Evolutionary conservation across 805 yeast genomes (phyloP).

Genomic region (Debaryomyces prosopidis): DNA sequence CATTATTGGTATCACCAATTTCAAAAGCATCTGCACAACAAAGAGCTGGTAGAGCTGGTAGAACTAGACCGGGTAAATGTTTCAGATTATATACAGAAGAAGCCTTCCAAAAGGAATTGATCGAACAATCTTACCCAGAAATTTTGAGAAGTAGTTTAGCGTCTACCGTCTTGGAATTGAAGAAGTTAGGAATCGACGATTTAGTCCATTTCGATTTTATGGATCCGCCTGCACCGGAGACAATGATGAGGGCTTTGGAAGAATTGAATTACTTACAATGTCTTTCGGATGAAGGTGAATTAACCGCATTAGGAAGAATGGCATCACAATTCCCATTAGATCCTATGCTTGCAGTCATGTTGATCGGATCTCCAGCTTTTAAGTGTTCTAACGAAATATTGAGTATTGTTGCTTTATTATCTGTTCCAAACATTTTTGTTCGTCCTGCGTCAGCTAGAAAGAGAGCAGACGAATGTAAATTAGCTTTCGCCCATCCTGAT

Average conservation of each 20-base stretch:
- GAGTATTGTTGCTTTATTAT: slow-evolving; percentile 83
- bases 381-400: slow-evolving; percentile 86
- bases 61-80: slow-evolving; percentile 98
- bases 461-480: slow-evolving; percentile 89
- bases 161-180: slow-evolving; percentile 87
- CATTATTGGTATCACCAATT: slow-evolving; percentile 90
- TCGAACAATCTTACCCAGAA: slow-evolving; percentile 96
- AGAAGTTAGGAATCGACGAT: slow-evolving; percentile 93
- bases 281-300: slow-evolving; percentile 86
- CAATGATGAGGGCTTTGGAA: slow-evolving; percentile 98
- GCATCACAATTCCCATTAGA: slow-evolving; percentile 95
- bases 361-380: slow-evolving; percentile 84
- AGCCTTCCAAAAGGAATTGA: slow-evolving; percentile 89
- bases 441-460: slow-evolving; percentile 87
- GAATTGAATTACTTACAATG: slow-evolving; percentile 90
- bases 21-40: slow-evolving; percentile 98
- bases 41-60: slow-evolving; percentile 99
- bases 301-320: slow-evolving; percentile 84
- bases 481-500: slow-evolving; percentile 84
- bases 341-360: slow-evolving; percentile 91
- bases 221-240: slow-evolving; percentile 99
- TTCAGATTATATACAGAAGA: slow-evolving; percentile 95
- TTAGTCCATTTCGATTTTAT: slow-evolving; percentile 96
- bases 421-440: slow-evolving; percentile 93
- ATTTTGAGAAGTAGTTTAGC: slow-evolving; percentile 88